Percentiles rank a stretch among this genome's conserved stretches.
Evolutionary conservation across 2,329 filamentous ascomycete genomes (phyloP).

Genomic region (Alternaria postmessia): DNA sequence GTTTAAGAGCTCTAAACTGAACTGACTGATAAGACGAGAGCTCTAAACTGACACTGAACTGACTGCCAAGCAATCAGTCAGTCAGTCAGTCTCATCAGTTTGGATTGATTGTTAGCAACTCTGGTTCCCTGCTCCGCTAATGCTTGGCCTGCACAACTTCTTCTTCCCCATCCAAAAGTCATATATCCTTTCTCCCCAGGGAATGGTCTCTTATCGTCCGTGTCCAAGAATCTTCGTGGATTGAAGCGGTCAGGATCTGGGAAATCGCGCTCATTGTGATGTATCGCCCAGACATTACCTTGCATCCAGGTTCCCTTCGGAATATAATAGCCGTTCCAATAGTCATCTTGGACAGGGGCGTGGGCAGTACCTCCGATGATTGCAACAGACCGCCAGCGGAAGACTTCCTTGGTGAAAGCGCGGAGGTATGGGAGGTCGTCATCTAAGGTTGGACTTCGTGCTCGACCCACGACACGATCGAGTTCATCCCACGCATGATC

Average conservation of each 20-base stretch:
- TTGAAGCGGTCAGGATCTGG: constrained; percentile 8
- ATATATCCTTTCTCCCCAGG: constrained; percentile 60
- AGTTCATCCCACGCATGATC: constrained; percentile 43
- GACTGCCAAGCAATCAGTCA: no score
- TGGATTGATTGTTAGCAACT: no score
- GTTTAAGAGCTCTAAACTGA: no score
- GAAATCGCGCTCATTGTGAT: constrained; percentile 46
- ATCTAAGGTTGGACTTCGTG: constrained; percentile 43
- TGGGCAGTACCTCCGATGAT: constrained; percentile 49
- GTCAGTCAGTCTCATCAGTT: no score
- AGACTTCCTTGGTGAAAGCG: constrained; percentile 45
- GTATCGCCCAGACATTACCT: constrained; percentile 53
- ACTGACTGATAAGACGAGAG: no score
- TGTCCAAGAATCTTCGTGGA: constrained; percentile 18
- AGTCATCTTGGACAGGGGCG: constrained; percentile 43
- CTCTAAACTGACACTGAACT: no score
- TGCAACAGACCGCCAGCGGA: constrained; percentile 44
- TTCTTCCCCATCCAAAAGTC: constrained; percentile 63
- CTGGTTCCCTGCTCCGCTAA: constrained; percentile 68
- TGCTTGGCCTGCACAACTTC: constrained; percentile 66
- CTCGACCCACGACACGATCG: constrained; percentile 40
- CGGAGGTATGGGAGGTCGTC: constrained; percentile 51
- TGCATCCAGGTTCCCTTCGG: constrained; percentile 51
- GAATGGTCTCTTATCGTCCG: constrained; percentile 38
- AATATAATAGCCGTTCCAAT: constrained; percentile 49